Conservation (phyloP, 2,329 filamentous ascomycete species). For the Aspergillus fumigatus region DNA sequence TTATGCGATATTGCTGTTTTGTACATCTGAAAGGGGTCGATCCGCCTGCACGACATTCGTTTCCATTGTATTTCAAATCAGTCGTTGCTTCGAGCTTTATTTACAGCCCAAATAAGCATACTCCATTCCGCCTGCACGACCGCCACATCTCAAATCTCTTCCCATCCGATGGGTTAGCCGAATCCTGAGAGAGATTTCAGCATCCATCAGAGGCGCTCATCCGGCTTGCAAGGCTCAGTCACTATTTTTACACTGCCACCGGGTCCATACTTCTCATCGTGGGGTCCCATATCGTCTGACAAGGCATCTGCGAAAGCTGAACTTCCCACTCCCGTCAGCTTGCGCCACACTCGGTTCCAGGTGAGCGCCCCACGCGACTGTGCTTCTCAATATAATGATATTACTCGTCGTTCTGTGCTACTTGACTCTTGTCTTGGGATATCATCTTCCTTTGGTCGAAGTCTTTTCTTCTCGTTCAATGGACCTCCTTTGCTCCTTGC, state of each 20-base stretch:
- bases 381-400: slow-evolving; percentile 10
- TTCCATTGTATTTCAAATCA: slow-evolving; percentile 6
- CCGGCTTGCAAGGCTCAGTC: slow-evolving; percentile 16
- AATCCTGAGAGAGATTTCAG: neutral
- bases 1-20: too few species aligned
- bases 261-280: slow-evolving; percentile 14
- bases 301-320: slow-evolving; percentile 30
- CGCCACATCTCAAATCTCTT: slow-evolving; percentile 9
- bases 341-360: slow-evolving; percentile 42
- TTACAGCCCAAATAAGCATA: slow-evolving; percentile 15
- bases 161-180: slow-evolving; percentile 17
- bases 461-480: slow-evolving; percentile 8
- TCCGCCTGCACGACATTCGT: slow-evolving; percentile 10
- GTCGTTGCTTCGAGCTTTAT: slow-evolving; percentile 9
- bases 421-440: slow-evolving; percentile 15
- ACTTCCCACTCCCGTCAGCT: slow-evolving; percentile 35
- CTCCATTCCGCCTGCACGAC: slow-evolving; percentile 11
- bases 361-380: slow-evolving; percentile 36
- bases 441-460: neutral
- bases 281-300: slow-evolving; percentile 12
- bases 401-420: slow-evolving; percentile 6
- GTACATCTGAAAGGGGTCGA: neutral
- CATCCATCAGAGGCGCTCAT: neutral
- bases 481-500: neutral
- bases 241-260: slow-evolving; percentile 24